These are phyloP conservation scores for Fusarium drepaniforme DNA, from an alignment of 2,329 filamentous ascomycete species.

Conservation along the genomic window DNA sequence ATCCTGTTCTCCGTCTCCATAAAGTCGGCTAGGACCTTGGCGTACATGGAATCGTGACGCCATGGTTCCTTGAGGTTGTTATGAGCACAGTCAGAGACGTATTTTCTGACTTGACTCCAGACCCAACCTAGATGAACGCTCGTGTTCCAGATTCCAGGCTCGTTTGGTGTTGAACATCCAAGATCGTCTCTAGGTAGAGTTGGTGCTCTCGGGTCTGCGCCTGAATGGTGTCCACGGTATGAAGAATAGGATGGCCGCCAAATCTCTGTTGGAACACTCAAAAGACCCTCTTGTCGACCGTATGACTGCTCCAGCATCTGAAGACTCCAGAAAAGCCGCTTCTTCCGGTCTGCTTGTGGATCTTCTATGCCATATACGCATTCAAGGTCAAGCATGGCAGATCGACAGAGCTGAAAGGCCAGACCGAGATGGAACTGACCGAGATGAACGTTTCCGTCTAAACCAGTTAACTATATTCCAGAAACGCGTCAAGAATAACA, in stretches of 20 bases:
- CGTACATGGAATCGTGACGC: slow-evolving; percentile 64
- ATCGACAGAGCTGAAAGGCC: slow-evolving; percentile 62
- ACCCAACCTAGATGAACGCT: slow-evolving; percentile 63
- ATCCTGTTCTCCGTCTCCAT: slow-evolving; percentile 63
- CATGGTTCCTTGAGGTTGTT: slow-evolving; percentile 63
- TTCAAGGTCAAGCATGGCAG: slow-evolving; percentile 61
- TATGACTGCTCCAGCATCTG: slow-evolving; percentile 64
- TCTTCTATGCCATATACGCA: slow-evolving; percentile 53
- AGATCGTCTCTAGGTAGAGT: slow-evolving; percentile 59
- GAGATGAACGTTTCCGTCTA: slow-evolving; percentile 62
- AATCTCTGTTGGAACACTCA: slow-evolving; percentile 56
- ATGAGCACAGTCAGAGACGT: slow-evolving; percentile 61
- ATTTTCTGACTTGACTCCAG: slow-evolving; percentile 60
- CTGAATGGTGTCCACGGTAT: slow-evolving; percentile 35
- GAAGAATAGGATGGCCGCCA: slow-evolving; percentile 53
- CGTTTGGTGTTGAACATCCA: slow-evolving; percentile 51
- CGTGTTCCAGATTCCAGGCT: slow-evolving; percentile 64
- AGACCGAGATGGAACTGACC: slow-evolving; percentile 64
- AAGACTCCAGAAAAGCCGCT: slow-evolving; percentile 63
- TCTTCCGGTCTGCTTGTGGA: slow-evolving; percentile 57
- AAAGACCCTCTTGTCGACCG: slow-evolving; percentile 58
- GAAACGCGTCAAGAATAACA: neutral
- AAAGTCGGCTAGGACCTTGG: slow-evolving; percentile 62
- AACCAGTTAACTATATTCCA: slow-evolving; percentile 7
- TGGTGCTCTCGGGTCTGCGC: slow-evolving; percentile 51